Evolutionary conservation across 169 alveolate genomes (phyloP).

Genomic region (Babesia caballi): DNA sequence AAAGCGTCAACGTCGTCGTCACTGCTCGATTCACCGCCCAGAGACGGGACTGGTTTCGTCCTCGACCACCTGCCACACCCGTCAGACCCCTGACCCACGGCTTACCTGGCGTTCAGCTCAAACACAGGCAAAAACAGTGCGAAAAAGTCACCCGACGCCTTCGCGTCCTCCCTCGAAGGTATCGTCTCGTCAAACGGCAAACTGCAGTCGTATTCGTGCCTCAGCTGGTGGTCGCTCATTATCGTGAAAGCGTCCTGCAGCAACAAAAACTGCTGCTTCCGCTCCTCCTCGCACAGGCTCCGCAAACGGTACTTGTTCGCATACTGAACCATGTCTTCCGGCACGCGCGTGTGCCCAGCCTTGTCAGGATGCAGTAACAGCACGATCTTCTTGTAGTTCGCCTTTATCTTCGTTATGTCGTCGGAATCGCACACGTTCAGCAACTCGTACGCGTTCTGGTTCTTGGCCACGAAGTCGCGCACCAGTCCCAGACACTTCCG

Average conservation of each 20-base stretch:
- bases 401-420: conserved; percentile 62
- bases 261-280: conserved; percentile 75
- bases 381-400: conserved; percentile 68
- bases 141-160: conserved; percentile 74
- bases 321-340: conserved; percentile 58
- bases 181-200: conserved; percentile 90
- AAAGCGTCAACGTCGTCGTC: conserved; percentile 83
- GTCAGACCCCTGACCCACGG: conserved; percentile 5
- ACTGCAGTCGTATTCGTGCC: conserved; percentile 89
- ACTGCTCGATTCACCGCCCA: conserved; percentile 85
- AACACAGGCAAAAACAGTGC: conserved; percentile 77
- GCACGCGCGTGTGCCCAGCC: conserved; percentile 45
- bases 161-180: conserved; percentile 80
- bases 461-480: conserved; percentile 64
- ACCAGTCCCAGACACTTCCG: conserved; percentile 62
- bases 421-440: conserved; percentile 72
- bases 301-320: conserved; percentile 64
- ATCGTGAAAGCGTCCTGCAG: conserved; percentile 91
- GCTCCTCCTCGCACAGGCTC: conserved; percentile 63
- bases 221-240: conserved; percentile 73
- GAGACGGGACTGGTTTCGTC: conserved; percentile 88
- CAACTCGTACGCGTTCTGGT: conserved; percentile 69
- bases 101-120: conserved; percentile 59
- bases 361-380: conserved; percentile 78
- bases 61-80: conserved; percentile 84